These are phyloP conservation scores for Dovyalis caffra DNA, from an alignment of 345 rosid species.

Conservation along the genomic window DNA sequence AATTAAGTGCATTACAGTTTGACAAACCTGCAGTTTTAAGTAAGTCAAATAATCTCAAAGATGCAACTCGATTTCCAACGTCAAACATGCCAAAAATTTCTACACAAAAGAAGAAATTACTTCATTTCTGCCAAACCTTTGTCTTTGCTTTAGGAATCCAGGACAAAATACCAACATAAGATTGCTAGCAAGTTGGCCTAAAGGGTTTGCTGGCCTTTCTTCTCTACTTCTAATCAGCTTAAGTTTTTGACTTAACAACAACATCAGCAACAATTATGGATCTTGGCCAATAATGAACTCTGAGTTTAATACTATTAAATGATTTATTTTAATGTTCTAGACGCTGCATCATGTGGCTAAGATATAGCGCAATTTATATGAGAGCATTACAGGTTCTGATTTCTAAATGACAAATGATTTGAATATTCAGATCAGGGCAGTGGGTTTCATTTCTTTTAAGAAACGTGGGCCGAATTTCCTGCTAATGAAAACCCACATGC, in stretches of 20 bases:
- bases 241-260: not conserved
- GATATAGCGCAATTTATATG: not conserved
- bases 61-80: no score
- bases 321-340: not conserved
- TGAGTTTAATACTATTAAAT: not conserved
- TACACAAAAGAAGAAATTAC: no score
- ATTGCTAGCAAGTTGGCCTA: no score
- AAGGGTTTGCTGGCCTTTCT: no score
- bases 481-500: not conserved
- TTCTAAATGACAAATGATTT: not conserved
- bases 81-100: no score
- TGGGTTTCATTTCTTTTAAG: slow-evolving; percentile 2
- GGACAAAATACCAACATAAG: no score
- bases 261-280: not conserved
- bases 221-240: no score
- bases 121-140: no score
- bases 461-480: not conserved
- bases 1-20: no score
- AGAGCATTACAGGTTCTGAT: not conserved
- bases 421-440: not conserved
- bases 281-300: not conserved
- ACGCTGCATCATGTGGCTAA: not conserved
- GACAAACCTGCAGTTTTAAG: no score
- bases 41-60: no score
- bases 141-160: no score